Evolutionary conservation across 306 rosid species (phyloP), one percentile per base, ranked within the genome.

Genomic region (Vachellia pachyceras): DNA sequence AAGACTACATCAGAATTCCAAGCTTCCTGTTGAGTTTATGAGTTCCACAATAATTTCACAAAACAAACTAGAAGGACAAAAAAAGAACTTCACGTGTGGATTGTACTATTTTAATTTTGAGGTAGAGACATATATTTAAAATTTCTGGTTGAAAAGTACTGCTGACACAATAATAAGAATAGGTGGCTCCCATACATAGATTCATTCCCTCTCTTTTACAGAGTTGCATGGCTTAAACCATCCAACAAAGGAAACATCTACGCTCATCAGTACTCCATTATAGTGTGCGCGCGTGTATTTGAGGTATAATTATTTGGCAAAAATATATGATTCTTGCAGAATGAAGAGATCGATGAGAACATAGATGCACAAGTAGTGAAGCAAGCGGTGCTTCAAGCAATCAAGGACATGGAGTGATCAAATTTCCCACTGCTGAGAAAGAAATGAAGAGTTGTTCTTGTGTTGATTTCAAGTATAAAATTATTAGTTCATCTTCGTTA

Each of bases 341-440:
- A 85, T 83, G 83, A 89, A 76, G 86, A 87, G 12, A 55, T 55
- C 44, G 87, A 89, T 73, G 86, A 87, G 47, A 87, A 82, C 81
- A 78, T 92, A 23, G 92, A 95, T 67, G 90, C 91, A 58, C 94
- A 89, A 84, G 85, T 90, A 91, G 98, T 95, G 89, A 89, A 91
- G 86, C 90, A 86, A 75, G 92, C 95, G 37, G 97, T 94, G 77
- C 49, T 88, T 77, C 86, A 81, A 84, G 97, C 98, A 67, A 85
- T 95, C 82, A 83, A 77, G 84, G 90, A 80, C 69, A 82, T 83
- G 85, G 90, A 91, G 80, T 77, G 75, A 67, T 15, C 79, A 79
- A 68, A 81, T 50, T 23, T 4, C 22, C 55, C 11, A 52, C 44
- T 52, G 86, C 68, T 42, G 77, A 84, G 65, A 42, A 55, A 73